phyloP scores from a whole-genome alignment of 169 alveolate genomes.

The Babesia microti region DNA sequence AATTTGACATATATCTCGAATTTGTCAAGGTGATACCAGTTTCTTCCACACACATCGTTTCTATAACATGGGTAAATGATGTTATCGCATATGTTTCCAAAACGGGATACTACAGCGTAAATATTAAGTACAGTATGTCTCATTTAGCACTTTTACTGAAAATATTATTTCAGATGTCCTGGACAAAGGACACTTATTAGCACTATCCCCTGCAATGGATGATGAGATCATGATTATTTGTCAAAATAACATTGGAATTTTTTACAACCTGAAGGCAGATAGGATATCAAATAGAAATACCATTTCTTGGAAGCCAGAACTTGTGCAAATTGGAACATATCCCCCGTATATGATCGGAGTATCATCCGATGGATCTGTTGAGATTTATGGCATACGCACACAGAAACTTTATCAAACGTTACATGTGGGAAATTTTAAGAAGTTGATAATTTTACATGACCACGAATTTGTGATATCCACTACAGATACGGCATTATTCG shows the following conservation, averaged over 20 bases:
- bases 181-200: too few relatives aligned
- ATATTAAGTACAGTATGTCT: constrained; percentile 19
- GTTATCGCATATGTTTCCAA: constrained; percentile 28
- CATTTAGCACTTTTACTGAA: too few relatives aligned
- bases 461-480: constrained; percentile 13
- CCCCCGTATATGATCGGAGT: constrained; percentile 46
- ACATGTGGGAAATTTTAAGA: constrained; percentile 17
- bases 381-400: constrained; percentile 36
- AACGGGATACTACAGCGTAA: constrained; percentile 17
- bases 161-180: too few relatives aligned
- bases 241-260: constrained; percentile 41
- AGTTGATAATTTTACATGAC: constrained; percentile 13
- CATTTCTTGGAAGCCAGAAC: constrained; percentile 28
- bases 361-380: constrained; percentile 20
- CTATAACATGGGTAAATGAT: constrained; percentile 27
- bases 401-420: constrained; percentile 34
- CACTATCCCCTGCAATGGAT: too few relatives aligned
- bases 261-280: constrained; percentile 32
- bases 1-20: too few relatives aligned
- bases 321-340: constrained; percentile 24
- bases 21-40: too few relatives aligned
- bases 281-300: constrained; percentile 35
- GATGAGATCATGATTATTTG: constrained; percentile 41
- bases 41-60: too few relatives aligned
- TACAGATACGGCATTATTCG: constrained; percentile 20